Evolutionary conservation across 2,329 filamentous ascomycete species (phyloP).

Genomic region (Exophiala oligosperma): DNA sequence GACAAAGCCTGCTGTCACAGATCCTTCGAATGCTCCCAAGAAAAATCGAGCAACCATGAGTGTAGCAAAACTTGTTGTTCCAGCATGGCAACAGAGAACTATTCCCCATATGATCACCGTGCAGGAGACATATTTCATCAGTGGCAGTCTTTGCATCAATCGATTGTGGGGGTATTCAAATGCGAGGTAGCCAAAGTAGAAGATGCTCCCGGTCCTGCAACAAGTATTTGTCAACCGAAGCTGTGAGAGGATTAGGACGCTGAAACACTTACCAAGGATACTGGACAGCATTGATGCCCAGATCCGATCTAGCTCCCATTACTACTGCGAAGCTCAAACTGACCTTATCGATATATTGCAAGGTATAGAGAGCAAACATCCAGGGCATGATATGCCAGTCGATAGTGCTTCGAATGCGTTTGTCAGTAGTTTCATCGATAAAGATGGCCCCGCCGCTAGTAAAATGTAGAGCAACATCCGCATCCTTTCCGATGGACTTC

Average conservation of each 20-base stretch:
- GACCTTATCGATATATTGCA: conserved; percentile 57
- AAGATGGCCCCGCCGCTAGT: conserved; percentile 43
- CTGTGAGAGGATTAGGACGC: conserved; percentile 37
- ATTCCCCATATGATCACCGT: conserved; percentile 56
- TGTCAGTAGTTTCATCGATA: conserved; percentile 58
- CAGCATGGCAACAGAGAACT: conserved; percentile 54
- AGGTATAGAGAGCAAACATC: conserved; percentile 57
- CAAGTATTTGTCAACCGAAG: background rate
- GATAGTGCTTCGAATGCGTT: conserved; percentile 60
- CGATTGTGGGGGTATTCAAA: conserved; percentile 38
- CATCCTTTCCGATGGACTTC: too few species aligned
- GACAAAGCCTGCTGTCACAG: conserved; percentile 52
- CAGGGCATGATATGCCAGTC: conserved; percentile 63
- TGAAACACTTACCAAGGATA: conserved; percentile 55
- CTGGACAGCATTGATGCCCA: conserved; percentile 42
- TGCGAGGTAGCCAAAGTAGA: conserved; percentile 45
- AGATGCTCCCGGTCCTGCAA: conserved; percentile 36
- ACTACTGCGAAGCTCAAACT: conserved; percentile 53
- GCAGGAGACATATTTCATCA: conserved; percentile 52
- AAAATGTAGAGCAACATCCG: too few species aligned
- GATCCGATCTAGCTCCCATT: conserved; percentile 52
- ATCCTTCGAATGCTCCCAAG: conserved; percentile 49
- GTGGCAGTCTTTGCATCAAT: conserved; percentile 30
- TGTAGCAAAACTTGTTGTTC: conserved; percentile 47
- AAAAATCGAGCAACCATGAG: conserved; percentile 48